phyloP scores from a whole-genome alignment of 768 basidiomycete genomes.

The Antrodiella citrinella region DNA sequence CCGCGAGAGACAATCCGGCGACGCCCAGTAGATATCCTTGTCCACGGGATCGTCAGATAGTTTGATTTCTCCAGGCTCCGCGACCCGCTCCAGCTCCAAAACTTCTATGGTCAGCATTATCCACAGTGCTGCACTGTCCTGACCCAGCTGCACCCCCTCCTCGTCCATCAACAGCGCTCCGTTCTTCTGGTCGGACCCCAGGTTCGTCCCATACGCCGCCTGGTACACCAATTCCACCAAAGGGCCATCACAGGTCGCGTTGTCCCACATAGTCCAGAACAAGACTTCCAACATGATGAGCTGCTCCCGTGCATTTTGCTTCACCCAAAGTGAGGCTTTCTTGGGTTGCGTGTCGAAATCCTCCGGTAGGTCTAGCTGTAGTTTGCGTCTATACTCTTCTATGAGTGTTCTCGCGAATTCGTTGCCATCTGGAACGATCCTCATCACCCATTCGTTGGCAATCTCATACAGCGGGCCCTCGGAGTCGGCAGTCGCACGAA shows the following conservation, averaged over 20 bases:
- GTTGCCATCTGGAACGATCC: constrained; percentile 45
- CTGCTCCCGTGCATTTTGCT: constrained; percentile 73
- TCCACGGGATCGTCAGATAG: constrained; percentile 42
- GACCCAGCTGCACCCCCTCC: constrained; percentile 54
- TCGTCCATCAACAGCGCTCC: constrained; percentile 64
- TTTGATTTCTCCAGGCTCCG: constrained; percentile 43
- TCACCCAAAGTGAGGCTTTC: constrained; percentile 58
- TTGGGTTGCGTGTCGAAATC: constrained; percentile 42
- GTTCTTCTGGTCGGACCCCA: constrained; percentile 60
- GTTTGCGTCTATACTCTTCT: constrained; percentile 50
- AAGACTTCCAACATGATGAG: constrained; percentile 75
- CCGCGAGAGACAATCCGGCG: constrained; percentile 51
- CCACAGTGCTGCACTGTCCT: constrained; percentile 70
- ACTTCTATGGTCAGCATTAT: constrained; percentile 73
- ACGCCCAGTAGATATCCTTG: constrained; percentile 47
- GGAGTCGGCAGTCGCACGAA: constrained; percentile 59
- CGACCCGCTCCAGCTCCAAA: constrained; percentile 67
- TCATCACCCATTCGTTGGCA: not conserved
- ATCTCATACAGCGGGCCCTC: constrained; percentile 50
- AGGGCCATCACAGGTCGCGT: constrained; percentile 54
- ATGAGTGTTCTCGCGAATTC: constrained; percentile 58
- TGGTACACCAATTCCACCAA: constrained; percentile 58
- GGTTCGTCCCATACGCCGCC: constrained; percentile 52
- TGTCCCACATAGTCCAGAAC: constrained; percentile 85
- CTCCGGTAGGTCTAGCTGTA: constrained; percentile 39